Conservation (phyloP, 768 basidiomycete species). For the Jaapia argillacea region DNA sequence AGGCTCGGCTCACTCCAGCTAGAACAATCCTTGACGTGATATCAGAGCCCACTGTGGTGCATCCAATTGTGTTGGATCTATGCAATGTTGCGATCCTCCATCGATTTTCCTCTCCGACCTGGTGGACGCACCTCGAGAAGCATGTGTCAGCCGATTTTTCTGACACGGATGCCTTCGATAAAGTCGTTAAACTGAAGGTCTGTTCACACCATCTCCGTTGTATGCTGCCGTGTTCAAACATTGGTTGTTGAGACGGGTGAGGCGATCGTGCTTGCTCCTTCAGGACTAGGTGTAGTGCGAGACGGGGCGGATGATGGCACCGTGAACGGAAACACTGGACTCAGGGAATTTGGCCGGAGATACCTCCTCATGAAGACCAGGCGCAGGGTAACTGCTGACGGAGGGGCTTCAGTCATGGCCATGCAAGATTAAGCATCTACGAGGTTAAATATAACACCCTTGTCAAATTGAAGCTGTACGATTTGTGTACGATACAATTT, state of each 20-base stretch:
- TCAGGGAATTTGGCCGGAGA: conserved; percentile 44
- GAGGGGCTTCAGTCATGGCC: conserved; percentile 49
- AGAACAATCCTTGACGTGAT: no score
- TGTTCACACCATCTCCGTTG: conserved; percentile 3
- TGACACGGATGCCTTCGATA: conserved; percentile 49
- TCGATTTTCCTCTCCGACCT: conserved; percentile 65
- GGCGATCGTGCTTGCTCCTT: conserved; percentile 58
- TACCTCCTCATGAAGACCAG: conserved; percentile 55
- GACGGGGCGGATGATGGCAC: conserved; percentile 5
- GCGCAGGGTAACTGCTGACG: conserved; percentile 50
- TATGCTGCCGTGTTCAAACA: conserved; percentile 1
- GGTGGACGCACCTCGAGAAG: conserved; percentile 62
- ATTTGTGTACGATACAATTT: neutral
- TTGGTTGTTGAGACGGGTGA: conserved; percentile 46
- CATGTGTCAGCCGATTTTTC: conserved; percentile 61
- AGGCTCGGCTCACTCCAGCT: conserved; percentile 5
- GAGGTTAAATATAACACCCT: neutral
- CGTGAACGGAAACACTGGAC: conserved; percentile 9
- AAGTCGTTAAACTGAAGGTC: conserved; percentile 57
- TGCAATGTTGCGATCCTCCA: conserved; percentile 57
- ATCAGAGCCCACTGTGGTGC: conserved; percentile 64
- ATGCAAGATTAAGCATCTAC: conserved; percentile 2
- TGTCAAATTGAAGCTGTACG: neutral
- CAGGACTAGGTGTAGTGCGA: conserved; percentile 39
- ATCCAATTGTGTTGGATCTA: conserved; percentile 55